A percentile compares a stretch with the other conserved stretches of the same genome.
Evolutionary conservation across 768 basidiomycete genomes (phyloP).

Genomic region (Lentinula sp.): DNA sequence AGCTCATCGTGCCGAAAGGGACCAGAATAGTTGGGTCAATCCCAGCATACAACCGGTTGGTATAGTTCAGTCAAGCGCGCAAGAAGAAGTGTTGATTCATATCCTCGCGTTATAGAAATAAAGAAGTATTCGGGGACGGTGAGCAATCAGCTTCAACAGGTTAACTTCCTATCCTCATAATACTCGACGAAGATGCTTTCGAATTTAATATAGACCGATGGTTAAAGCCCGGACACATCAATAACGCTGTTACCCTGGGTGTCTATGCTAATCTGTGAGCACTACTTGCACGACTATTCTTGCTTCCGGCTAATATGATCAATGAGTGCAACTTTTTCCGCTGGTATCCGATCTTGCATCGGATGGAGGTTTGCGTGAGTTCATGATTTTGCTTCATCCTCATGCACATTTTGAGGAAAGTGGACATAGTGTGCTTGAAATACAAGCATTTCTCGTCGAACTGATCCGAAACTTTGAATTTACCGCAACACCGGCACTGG

Average conservation of each 20-base stretch:
- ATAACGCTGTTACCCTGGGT: slow-evolving; percentile 21
- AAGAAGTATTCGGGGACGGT: slow-evolving; percentile 29
- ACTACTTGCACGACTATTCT: not conserved
- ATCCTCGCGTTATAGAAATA: slow-evolving; percentile 13
- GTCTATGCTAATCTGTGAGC: slow-evolving; percentile 28
- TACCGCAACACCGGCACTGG: slow-evolving; percentile 26
- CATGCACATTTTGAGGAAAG: not conserved
- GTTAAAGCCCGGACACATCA: slow-evolving; percentile 18
- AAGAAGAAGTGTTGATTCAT: not conserved
- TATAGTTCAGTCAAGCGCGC: slow-evolving; percentile 17
- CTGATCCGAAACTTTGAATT: slow-evolving; percentile 50
- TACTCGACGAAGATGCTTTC: slow-evolving; percentile 21
- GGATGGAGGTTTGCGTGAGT: slow-evolving; percentile 23
- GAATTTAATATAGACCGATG: slow-evolving; percentile 36
- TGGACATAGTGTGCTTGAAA: slow-evolving; percentile 32
- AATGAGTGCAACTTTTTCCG: slow-evolving; percentile 18
- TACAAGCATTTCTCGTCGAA: slow-evolving; percentile 56
- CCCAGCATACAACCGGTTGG: slow-evolving; percentile 28
- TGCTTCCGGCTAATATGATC: not conserved
- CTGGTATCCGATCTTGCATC: slow-evolving; percentile 18
- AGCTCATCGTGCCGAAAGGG: slow-evolving; percentile 28
- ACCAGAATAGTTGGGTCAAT: slow-evolving; percentile 27
- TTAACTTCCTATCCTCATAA: not conserved
- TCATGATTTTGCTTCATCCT: not conserved
- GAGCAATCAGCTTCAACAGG: not conserved